Percentiles rank a stretch among this genome's conserved stretches.
These are phyloP conservation scores for Colletotrichum paranaense DNA, from an alignment of 2,329 filamentous ascomycete species.

Conservation along the genomic window DNA sequence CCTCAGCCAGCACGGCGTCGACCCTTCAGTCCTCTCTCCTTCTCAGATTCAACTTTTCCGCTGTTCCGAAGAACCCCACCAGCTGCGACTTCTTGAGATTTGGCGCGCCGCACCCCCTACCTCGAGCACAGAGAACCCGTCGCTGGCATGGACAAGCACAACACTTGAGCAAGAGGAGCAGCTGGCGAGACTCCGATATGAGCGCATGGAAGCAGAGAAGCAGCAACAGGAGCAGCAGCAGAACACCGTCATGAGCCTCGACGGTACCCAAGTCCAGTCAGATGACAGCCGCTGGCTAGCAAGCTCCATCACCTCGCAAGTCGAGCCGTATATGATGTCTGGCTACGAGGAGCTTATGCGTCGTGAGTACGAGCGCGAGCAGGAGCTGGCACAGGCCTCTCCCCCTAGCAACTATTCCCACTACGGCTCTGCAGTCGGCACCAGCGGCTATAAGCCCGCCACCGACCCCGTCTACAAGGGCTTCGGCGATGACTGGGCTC, in stretches of 20 bases:
- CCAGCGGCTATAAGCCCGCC: constrained; percentile 47
- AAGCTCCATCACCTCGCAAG: constrained; percentile 53
- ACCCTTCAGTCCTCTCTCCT: constrained; percentile 75
- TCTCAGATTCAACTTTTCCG: constrained; percentile 84
- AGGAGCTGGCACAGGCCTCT: constrained; percentile 42
- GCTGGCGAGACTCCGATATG: constrained; percentile 71
- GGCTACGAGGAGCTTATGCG: constrained; percentile 80
- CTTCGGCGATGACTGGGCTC: constrained; percentile 42
- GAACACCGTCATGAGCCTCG: constrained; percentile 61
- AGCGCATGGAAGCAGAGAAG: constrained; percentile 52
- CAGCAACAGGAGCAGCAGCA: constrained; percentile 55
- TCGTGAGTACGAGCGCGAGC: constrained; percentile 66
- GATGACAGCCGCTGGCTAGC: constrained; percentile 64
- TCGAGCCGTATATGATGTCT: constrained; percentile 86
- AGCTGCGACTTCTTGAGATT: constrained; percentile 80
- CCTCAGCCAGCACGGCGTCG: constrained; percentile 74
- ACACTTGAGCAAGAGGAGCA: constrained; percentile 68
- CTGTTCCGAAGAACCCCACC: constrained; percentile 78
- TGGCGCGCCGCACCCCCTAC: constrained; percentile 85
- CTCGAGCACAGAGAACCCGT: constrained; percentile 63
- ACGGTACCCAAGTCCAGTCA: constrained; percentile 64
- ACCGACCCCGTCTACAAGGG: constrained; percentile 77
- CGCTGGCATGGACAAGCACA: constrained; percentile 64
- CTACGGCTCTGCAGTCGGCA: constrained; percentile 53
- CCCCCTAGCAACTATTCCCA: constrained; percentile 57